phyloP scores from a whole-genome alignment of 768 basidiomycete genomes.

The Asterophora lycoperdoides region DNA sequence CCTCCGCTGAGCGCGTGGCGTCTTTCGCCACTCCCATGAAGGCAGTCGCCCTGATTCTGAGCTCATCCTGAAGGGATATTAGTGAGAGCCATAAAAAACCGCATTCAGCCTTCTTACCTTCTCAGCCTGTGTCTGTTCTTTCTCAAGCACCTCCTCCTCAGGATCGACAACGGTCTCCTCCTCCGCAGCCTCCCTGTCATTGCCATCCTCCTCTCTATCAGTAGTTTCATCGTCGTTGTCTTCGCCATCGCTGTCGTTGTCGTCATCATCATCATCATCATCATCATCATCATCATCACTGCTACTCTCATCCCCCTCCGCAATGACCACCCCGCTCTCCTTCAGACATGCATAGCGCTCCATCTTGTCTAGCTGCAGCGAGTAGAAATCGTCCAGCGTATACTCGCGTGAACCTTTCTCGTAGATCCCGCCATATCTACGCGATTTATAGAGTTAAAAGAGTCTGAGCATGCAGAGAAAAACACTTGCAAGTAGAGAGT shows the following conservation, averaged over 20 bases:
- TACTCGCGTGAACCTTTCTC: conserved; percentile 82
- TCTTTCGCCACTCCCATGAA: conserved; percentile 64
- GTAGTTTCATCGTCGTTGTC: conserved; percentile 34
- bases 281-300: conserved; percentile 61
- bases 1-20: conserved; percentile 58
- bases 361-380: conserved; percentile 78
- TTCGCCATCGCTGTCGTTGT: conserved; percentile 44
- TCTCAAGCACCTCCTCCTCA: conserved; percentile 17
- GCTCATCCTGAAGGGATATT: conserved; percentile 23
- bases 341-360: conserved; percentile 75
- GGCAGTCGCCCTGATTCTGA: conserved; percentile 32
- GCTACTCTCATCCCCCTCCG: conserved; percentile 55
- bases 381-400: conserved; percentile 85
- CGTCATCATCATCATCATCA: conserved; percentile 53
- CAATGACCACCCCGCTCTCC: conserved; percentile 56
- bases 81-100: not conserved
- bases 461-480: not conserved
- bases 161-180: conserved; percentile 19
- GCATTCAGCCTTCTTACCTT: conserved; percentile 18
- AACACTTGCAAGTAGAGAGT: conserved; percentile 75
- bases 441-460: not conserved
- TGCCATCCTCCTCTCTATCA: conserved; percentile 22
- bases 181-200: conserved; percentile 33
- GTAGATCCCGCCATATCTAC: conserved; percentile 84
- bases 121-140: conserved; percentile 19